Evolutionary conservation across 129 eudicot genomes (phyloP).

Genomic region (Scalesia atractyloides): DNA sequence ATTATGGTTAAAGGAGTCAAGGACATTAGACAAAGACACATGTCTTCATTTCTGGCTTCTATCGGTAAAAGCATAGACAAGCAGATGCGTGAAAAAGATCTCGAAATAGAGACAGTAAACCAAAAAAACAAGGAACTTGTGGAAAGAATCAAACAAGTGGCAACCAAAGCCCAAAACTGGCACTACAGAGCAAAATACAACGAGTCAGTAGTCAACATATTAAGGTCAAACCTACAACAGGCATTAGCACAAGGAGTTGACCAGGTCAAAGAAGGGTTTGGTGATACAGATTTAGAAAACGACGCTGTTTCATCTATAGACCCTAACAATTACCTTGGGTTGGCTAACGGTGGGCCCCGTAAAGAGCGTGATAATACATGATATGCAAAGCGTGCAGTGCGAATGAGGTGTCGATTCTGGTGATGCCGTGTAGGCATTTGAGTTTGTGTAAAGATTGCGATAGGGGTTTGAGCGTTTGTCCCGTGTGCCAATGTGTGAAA

Average conservation of each 20-base stretch:
- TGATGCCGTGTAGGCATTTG: constrained; percentile 97
- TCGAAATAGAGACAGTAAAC: constrained; percentile 70
- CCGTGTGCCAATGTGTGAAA: constrained; percentile 71
- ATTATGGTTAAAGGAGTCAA: constrained; percentile 63
- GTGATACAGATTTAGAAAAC: constrained; percentile 67
- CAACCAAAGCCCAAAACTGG: constrained; percentile 89
- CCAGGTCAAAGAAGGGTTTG: constrained; percentile 78
- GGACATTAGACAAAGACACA: constrained; percentile 76
- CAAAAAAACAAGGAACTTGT: constrained; percentile 77
- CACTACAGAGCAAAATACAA: constrained; percentile 91
- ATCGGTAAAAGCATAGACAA: constrained; percentile 56
- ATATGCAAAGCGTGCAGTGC: constrained; percentile 63
- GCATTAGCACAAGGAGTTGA: constrained; percentile 68
- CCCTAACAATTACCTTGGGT: constrained; percentile 55
- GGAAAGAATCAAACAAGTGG: constrained; percentile 77
- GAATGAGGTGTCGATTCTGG: constrained; percentile 68
- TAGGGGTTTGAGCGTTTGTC: constrained; percentile 58
- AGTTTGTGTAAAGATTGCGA: constrained; percentile 90
- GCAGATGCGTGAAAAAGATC: constrained; percentile 73
- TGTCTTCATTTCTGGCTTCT: constrained; percentile 68
- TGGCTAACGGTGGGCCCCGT: constrained; percentile 29
- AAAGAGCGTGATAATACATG: constrained; percentile 31
- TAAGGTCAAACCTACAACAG: constrained; percentile 73
- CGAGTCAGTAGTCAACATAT: constrained; percentile 67
- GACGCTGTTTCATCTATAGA: constrained; percentile 76